A percentile compares a stretch with the other conserved stretches of the same genome.
These are phyloP conservation scores for Venturia oleaginea DNA, from an alignment of 2,329 filamentous ascomycete species.

Conservation along the genomic window DNA sequence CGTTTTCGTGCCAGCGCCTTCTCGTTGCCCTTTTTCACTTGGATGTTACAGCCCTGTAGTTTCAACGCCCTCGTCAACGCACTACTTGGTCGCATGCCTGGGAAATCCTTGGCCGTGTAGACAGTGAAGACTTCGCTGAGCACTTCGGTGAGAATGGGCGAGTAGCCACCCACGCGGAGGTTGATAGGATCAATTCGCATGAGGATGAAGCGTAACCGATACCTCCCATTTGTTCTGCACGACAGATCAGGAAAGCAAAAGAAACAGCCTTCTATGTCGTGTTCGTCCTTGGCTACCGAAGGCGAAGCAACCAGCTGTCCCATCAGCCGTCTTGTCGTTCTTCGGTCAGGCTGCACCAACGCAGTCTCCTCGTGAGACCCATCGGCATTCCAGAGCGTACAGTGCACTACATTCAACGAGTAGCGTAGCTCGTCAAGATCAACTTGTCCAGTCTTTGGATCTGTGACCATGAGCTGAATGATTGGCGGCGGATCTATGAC, in stretches of 20 bases:
- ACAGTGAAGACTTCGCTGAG: conserved; percentile 68
- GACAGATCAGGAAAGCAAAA: conserved; percentile 80
- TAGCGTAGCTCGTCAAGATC: conserved; percentile 53
- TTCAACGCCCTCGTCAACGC: conserved; percentile 64
- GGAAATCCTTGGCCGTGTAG: conserved; percentile 78
- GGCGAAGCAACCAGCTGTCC: conserved; percentile 69
- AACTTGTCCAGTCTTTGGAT: conserved; percentile 39
- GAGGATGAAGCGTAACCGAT: conserved; percentile 64
- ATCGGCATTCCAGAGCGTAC: conserved; percentile 63
- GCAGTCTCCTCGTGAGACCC: conserved; percentile 59
- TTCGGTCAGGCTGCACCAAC: conserved; percentile 59
- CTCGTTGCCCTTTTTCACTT: conserved; percentile 78
- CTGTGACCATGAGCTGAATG: conserved; percentile 60
- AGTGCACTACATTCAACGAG: conserved; percentile 64
- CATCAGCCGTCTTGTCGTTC: conserved; percentile 68
- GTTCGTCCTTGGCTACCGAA: conserved; percentile 67
- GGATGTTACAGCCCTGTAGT: conserved; percentile 73
- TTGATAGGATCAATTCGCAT: conserved; percentile 58
- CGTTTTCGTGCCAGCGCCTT: conserved; percentile 40
- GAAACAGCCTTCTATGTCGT: conserved; percentile 66
- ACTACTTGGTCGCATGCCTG: conserved; percentile 73
- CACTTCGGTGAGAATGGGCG: conserved; percentile 40
- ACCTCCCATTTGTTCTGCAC: conserved; percentile 67
- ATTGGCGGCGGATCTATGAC: conserved; percentile 81
- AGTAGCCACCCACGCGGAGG: conserved; percentile 44